phyloP scores from a whole-genome alignment of 1,139 yeast genomes.

The Blastobotrys illinoisensis region DNA sequence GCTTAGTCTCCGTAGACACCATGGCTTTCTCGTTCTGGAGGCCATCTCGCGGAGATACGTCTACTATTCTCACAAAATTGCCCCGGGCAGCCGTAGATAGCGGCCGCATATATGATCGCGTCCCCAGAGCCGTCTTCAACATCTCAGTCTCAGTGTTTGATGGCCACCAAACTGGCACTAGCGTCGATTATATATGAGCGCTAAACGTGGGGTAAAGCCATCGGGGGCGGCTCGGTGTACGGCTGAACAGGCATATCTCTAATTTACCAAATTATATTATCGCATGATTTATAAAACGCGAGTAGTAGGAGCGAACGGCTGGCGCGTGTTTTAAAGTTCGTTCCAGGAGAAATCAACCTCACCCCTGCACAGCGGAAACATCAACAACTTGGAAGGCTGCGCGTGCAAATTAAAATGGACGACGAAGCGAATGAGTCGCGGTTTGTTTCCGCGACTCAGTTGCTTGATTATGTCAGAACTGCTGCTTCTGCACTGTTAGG shows the following conservation, averaged over 20 bases:
- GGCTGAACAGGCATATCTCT: background rate
- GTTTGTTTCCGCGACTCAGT: constrained; percentile 5
- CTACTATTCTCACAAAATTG: constrained; percentile 26
- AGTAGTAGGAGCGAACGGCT: background rate
- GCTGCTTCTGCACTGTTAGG: constrained; percentile 20
- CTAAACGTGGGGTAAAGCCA: background rate
- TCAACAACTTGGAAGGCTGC: background rate
- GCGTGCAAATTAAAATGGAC: no score
- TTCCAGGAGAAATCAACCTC: background rate
- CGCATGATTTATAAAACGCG: background rate
- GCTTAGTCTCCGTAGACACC: constrained; percentile 30
- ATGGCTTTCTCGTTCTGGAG: constrained; percentile 31
- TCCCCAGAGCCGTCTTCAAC: background rate
- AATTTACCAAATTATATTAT: background rate
- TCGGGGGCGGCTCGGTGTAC: background rate
- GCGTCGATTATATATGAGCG: background rate
- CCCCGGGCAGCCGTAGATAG: background rate
- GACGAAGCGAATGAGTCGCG: background rate
- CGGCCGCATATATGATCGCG: background rate
- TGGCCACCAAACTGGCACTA: background rate
- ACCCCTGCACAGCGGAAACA: background rate
- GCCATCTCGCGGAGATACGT: constrained; percentile 36
- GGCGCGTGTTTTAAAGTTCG: background rate
- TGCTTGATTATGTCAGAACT: constrained; percentile 16
- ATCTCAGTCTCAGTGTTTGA: background rate